These are phyloP conservation scores for Cyclocybe aegerita DNA, from an alignment of 768 basidiomycete genomes.

Conservation along the genomic window DNA sequence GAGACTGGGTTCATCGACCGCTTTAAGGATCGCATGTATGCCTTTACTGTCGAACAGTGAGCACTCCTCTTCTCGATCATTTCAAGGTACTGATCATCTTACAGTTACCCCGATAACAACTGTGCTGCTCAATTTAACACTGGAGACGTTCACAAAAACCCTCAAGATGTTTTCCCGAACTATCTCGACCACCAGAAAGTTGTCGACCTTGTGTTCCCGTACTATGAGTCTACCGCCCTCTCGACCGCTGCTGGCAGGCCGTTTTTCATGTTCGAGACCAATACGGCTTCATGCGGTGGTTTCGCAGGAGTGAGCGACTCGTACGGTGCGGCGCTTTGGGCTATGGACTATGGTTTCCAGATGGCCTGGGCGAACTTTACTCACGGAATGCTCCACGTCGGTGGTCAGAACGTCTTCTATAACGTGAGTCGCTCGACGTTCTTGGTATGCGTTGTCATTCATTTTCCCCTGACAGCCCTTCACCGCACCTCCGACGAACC, in stretches of 20 bases:
- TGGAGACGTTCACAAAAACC: conserved; percentile 34
- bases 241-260: conserved; percentile 45
- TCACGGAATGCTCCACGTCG: conserved; percentile 55
- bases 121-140: conserved; percentile 51
- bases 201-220: conserved; percentile 46
- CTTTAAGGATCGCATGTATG: conserved; percentile 40
- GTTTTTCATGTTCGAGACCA: conserved; percentile 71
- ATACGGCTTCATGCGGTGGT: conserved; percentile 69
- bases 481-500: conserved; percentile 57
- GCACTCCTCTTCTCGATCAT: conserved; percentile 12
- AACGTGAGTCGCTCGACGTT: conserved; percentile 44
- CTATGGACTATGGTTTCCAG: conserved; percentile 60
- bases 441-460: conserved; percentile 1
- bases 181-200: conserved; percentile 65
- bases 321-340: conserved; percentile 68
- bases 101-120: conserved; percentile 50
- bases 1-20: conserved; percentile 47
- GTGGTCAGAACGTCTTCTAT: conserved; percentile 68
- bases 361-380: conserved; percentile 61
- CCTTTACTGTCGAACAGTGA: conserved; percentile 58
- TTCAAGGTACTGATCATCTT: background rate
- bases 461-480: conserved; percentile 47
- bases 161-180: conserved; percentile 45
- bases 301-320: conserved; percentile 62
- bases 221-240: conserved; percentile 45